Percentiles rank a stretch among this genome's conserved stretches.
phyloP scores from a whole-genome alignment of 495 filamentous ascomycete species.

The Sabuloglossum arenarium region DNA sequence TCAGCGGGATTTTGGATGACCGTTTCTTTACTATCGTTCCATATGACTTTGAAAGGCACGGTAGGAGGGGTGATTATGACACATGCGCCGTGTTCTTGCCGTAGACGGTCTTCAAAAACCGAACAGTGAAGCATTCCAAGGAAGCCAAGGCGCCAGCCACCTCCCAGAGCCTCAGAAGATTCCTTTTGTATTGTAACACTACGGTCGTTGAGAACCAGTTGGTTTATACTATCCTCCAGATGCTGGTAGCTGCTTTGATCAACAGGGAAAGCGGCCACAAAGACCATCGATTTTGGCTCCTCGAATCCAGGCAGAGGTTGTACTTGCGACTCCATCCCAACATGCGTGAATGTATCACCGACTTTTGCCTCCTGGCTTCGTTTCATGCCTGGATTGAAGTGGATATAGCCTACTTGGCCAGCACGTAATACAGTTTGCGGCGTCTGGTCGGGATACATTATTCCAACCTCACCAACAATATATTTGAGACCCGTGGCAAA shows the following conservation, averaged over 20 bases:
- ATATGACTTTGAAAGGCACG: conserved; percentile 74
- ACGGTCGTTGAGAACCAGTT: conserved; percentile 83
- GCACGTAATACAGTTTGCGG: conserved; percentile 61
- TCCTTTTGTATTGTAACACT: conserved; percentile 89
- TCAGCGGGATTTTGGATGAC: conserved; percentile 68
- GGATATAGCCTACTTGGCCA: conserved; percentile 87
- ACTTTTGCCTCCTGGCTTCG: conserved; percentile 84
- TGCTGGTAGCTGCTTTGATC: conserved; percentile 75
- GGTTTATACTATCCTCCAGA: conserved; percentile 84
- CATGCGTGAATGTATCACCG: conserved; percentile 82
- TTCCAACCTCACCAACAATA: conserved; percentile 85
- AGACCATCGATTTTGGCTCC: conserved; percentile 97
- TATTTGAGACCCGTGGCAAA: conserved; percentile 78
- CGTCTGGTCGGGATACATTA: conserved; percentile 83
- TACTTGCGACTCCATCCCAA: conserved; percentile 57
- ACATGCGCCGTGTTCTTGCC: conserved; percentile 82
- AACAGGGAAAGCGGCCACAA: conserved; percentile 85
- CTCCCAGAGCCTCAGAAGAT: conserved; percentile 76
- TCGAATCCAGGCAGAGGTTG: conserved; percentile 80
- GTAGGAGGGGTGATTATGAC: conserved; percentile 96
- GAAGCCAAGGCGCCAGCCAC: conserved; percentile 87
- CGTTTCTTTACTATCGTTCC: conserved; percentile 45
- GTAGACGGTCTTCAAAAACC: conserved; percentile 91
- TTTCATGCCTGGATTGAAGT: conserved; percentile 98
- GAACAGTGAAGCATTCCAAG: conserved; percentile 93